phyloP scores from a whole-genome alignment of 805 yeast species.

The Saturnispora sanitii region DNA sequence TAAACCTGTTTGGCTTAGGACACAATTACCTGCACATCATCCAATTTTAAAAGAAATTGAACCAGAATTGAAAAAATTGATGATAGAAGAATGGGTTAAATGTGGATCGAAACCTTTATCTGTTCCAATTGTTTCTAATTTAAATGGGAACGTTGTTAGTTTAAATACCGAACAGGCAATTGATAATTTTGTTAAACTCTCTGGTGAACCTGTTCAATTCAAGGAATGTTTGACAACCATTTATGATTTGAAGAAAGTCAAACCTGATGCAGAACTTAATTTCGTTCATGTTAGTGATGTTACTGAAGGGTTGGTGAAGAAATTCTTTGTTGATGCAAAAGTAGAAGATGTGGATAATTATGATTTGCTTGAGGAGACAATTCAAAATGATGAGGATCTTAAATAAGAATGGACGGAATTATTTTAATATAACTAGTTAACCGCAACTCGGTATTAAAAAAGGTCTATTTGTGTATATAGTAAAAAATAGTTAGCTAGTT shows the following conservation, averaged over 20 bases:
- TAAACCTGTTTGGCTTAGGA: conserved; percentile 22
- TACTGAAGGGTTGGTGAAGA: conserved; percentile 21
- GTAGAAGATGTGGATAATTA: conserved; percentile 3
- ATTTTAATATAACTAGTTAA: too few relatives aligned
- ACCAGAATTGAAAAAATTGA: conserved; percentile 14
- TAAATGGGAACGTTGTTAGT: conserved; percentile 19
- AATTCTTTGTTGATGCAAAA: conserved; percentile 17
- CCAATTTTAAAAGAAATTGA: conserved; percentile 24
- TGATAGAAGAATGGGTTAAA: conserved; percentile 9
- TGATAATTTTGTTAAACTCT: conserved; percentile 22
- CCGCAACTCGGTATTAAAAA: too few relatives aligned
- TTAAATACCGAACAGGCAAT: conserved; percentile 17
- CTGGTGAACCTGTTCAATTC: conserved; percentile 27
- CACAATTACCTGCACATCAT: conserved; percentile 28
- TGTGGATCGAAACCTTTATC: conserved; percentile 10
- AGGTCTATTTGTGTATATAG: neutral
- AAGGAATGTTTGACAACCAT: conserved; percentile 24
- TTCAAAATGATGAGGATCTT: neutral
- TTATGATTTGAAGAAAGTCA: neutral
- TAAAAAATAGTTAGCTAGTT: too few relatives aligned
- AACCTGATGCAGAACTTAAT: conserved; percentile 11
- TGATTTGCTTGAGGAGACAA: conserved; percentile 11
- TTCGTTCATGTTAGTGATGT: conserved; percentile 26
- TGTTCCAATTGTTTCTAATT: conserved; percentile 24
- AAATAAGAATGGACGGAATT: too few relatives aligned